Evolutionary conservation across 208 protist genomes (phyloP).

Genomic region (Wallacemonas sp.): DNA sequence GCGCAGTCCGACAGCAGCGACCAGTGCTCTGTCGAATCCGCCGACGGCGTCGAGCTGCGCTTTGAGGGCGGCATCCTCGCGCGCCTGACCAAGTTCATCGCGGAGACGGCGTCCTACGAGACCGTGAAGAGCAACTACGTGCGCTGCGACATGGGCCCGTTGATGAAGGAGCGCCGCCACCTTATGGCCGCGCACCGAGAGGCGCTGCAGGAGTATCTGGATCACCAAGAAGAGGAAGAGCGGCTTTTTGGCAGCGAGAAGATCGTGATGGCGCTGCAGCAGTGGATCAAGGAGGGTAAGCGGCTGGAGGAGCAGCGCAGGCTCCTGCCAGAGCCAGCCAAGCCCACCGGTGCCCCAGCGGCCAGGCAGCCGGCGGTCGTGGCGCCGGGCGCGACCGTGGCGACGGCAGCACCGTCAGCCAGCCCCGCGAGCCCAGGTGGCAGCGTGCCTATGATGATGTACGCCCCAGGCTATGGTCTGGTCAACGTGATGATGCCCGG

Average conservation of each 20-base stretch:
- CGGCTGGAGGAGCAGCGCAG: constrained; percentile 36
- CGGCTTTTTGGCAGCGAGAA: constrained; percentile 58
- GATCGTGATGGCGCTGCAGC: constrained; percentile 39
- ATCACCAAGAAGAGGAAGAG: constrained; percentile 64
- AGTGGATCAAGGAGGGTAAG: constrained; percentile 55
- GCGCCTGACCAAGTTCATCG: constrained; percentile 76
- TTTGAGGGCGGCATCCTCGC: constrained; percentile 64
- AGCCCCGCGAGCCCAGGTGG: neutral
- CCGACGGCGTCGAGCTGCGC: constrained; percentile 63
- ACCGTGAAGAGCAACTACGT: constrained; percentile 70
- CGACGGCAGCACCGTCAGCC: neutral
- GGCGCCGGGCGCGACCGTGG: neutral
- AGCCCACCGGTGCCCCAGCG: constrained; percentile 11
- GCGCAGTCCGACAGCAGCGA: constrained; percentile 30
- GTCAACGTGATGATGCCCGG: neutral
- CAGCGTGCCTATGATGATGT: constrained; percentile 1
- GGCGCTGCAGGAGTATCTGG: constrained; percentile 53
- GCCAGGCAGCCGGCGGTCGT: neutral
- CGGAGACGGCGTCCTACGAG: constrained; percentile 69
- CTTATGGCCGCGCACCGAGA: constrained; percentile 49
- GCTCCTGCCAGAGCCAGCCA: constrained; percentile 16
- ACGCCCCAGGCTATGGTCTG: constrained; percentile 1
- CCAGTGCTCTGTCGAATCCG: constrained; percentile 11
- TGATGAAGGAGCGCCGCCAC: constrained; percentile 78
- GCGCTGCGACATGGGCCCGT: constrained; percentile 70